Conservation (phyloP, 805 yeast species). For the Suhomyces prunicola region DNA sequence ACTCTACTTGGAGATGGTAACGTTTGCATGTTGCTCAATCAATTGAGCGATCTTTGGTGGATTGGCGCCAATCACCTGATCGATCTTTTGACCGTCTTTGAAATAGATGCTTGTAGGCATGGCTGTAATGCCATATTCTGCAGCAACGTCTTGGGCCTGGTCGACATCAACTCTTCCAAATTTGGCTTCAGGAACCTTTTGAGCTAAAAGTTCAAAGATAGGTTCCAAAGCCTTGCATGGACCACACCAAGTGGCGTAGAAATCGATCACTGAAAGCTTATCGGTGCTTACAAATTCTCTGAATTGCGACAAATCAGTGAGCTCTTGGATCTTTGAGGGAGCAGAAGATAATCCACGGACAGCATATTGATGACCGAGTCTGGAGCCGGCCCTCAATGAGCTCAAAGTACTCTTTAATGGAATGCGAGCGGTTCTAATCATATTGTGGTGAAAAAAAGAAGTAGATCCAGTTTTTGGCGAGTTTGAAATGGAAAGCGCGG, state of each 20-base stretch:
- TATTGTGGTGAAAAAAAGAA: background rate
- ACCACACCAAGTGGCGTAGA: slow-evolving; percentile 74
- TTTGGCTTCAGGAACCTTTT: slow-evolving; percentile 45
- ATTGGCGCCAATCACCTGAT: slow-evolving; percentile 65
- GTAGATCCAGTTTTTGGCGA: background rate
- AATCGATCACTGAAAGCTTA: slow-evolving; percentile 55
- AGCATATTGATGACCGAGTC: background rate
- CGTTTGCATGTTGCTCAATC: slow-evolving; percentile 28
- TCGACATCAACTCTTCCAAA: slow-evolving; percentile 76
- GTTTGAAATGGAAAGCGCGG: background rate
- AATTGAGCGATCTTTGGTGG: slow-evolving; percentile 33
- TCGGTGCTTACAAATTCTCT: slow-evolving; percentile 16
- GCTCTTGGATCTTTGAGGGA: slow-evolving; percentile 18
- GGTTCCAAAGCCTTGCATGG: slow-evolving; percentile 78
- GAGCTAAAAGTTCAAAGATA: slow-evolving; percentile 42
- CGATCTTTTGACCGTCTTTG: slow-evolving; percentile 56
- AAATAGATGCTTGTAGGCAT: slow-evolving; percentile 73
- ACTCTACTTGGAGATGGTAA: slow-evolving; percentile 15
- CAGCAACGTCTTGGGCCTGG: slow-evolving; percentile 55
- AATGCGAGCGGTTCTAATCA: background rate
- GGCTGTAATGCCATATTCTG: slow-evolving; percentile 59
- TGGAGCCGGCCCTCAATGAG: background rate
- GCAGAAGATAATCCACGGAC: background rate
- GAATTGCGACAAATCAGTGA: slow-evolving; percentile 26
- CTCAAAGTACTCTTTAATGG: background rate